phyloP scores from a whole-genome alignment of 2,329 filamentous ascomycete species.

The Lojkania enalia region DNA sequence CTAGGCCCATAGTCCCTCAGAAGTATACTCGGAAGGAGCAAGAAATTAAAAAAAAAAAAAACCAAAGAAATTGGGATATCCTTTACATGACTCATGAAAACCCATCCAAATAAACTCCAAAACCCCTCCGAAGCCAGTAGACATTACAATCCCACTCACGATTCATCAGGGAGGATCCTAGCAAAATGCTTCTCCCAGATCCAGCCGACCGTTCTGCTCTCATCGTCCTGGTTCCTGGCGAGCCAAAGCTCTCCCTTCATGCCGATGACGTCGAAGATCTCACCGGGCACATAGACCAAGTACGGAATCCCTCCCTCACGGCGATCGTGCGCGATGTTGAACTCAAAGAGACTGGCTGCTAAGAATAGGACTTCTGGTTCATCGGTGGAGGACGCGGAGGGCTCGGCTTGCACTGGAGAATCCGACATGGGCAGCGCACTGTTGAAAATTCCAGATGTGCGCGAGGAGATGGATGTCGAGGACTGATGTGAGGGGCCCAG shows the following conservation, averaged over 20 bases:
- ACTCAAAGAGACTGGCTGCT: conserved; percentile 92
- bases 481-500: neutral
- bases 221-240: conserved; percentile 94
- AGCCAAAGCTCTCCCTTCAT: conserved; percentile 98
- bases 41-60: conserved; percentile 12
- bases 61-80: conserved; percentile 5
- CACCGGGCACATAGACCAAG: conserved; percentile 90
- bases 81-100: neutral
- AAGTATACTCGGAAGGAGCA: conserved; percentile 1
- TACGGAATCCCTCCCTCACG: conserved; percentile 95
- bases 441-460: conserved; percentile 79
- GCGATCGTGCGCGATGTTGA: conserved; percentile 91
- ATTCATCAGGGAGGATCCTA: conserved; percentile 44
- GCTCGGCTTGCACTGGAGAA: conserved; percentile 29
- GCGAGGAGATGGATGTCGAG: conserved; percentile 25
- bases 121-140: neutral
- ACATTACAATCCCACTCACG: no score
- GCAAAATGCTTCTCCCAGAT: conserved; percentile 98
- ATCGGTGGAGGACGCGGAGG: conserved; percentile 50
- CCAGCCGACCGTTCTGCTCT: conserved; percentile 80
- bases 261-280: conserved; percentile 74
- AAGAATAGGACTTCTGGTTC: conserved; percentile 81
- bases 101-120: neutral
- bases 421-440: conserved; percentile 84
- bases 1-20: neutral